Conservation (phyloP, 352 stramenopile genomes). For the Phytophthora aleatoria region DNA sequence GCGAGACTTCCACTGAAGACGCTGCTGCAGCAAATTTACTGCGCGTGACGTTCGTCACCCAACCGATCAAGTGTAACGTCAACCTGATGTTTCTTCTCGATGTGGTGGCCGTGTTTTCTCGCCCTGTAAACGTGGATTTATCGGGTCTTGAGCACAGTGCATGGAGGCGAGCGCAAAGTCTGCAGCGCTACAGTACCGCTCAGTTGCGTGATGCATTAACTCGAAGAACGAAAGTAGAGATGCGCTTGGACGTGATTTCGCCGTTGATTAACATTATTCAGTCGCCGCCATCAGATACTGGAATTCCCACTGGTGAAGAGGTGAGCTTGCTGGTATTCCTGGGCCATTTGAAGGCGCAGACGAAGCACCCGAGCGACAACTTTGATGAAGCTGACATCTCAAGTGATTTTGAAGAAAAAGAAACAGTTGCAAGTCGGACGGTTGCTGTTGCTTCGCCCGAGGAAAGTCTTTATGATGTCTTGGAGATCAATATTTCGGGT, state of each 20-base stretch:
- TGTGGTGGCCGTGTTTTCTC: constrained; percentile 71
- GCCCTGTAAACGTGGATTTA: constrained; percentile 77
- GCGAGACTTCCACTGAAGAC: constrained; percentile 14
- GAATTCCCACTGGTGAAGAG: constrained; percentile 27
- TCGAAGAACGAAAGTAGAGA: constrained; percentile 70
- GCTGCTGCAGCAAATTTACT: constrained; percentile 40
- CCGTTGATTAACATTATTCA: constrained; percentile 78
- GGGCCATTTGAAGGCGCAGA: constrained; percentile 73
- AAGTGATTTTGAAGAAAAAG: constrained; percentile 6
- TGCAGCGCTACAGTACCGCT: constrained; percentile 78
- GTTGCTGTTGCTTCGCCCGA: constrained; percentile 31
- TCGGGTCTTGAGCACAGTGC: constrained; percentile 72
- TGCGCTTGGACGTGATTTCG: constrained; percentile 82
- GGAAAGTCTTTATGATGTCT: constrained; percentile 72
- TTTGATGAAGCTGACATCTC: constrained; percentile 16
- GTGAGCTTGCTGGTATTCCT: constrained; percentile 75
- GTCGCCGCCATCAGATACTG: constrained; percentile 35
- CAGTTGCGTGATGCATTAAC: constrained; percentile 74
- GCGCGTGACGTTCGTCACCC: constrained; percentile 69
- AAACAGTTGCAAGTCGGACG: constrained; percentile 15
- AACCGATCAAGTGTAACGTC: constrained; percentile 82
- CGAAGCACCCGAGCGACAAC: constrained; percentile 42
- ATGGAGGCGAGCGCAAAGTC: constrained; percentile 72
- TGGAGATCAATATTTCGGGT: constrained; percentile 78
- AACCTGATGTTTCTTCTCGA: constrained; percentile 78